A percentile compares a stretch with the other conserved stretches of the same genome.
These are phyloP conservation scores for Lasiosphaeris hirsuta DNA, from an alignment of 495 filamentous ascomycete species.

Conservation along the genomic window DNA sequence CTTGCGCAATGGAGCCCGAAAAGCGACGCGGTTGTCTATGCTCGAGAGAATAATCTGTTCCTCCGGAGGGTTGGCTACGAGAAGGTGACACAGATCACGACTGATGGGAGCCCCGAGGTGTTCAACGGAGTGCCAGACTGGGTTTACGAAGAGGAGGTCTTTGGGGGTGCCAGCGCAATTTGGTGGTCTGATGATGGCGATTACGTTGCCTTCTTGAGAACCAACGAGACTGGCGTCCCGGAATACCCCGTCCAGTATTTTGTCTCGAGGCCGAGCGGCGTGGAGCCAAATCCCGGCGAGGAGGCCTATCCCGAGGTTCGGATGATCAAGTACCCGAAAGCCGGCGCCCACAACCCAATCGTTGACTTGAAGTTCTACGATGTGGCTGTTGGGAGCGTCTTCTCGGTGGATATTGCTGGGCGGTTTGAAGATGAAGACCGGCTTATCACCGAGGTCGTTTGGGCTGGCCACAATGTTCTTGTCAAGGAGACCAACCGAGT, in stretches of 20 bases:
- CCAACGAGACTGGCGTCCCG: conserved; percentile 87
- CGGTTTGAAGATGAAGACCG: conserved; percentile 79
- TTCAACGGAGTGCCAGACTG: conserved; percentile 99
- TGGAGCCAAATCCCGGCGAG: conserved; percentile 63
- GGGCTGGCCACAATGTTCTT: conserved; percentile 80
- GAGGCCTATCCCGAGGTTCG: conserved; percentile 89
- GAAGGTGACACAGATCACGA: conserved; percentile 69
- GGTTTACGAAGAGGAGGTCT: conserved; percentile 98
- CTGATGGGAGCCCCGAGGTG: conserved; percentile 76
- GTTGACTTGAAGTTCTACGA: conserved; percentile 90
- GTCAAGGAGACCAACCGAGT: conserved; percentile 92
- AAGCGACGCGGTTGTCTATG: conserved; percentile 81
- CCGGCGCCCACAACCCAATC: conserved; percentile 87
- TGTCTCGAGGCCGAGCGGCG: conserved; percentile 79
- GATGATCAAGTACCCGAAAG: conserved; percentile 95
- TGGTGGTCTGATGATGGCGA: conserved; percentile 93
- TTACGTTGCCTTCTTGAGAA: conserved; percentile 85
- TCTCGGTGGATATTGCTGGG: conserved; percentile 70
- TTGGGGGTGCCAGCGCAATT: conserved; percentile 72
- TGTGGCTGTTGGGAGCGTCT: conserved; percentile 71
- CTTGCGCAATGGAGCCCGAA: conserved; percentile 87
- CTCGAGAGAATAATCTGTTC: conserved; percentile 83
- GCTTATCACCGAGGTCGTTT: conserved; percentile 89
- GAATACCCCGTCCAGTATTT: conserved; percentile 96
- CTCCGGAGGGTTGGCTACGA: conserved; percentile 60